These are phyloP conservation scores for Niebla homalea DNA, from an alignment of 495 filamentous ascomycete species.

Conservation along the genomic window DNA sequence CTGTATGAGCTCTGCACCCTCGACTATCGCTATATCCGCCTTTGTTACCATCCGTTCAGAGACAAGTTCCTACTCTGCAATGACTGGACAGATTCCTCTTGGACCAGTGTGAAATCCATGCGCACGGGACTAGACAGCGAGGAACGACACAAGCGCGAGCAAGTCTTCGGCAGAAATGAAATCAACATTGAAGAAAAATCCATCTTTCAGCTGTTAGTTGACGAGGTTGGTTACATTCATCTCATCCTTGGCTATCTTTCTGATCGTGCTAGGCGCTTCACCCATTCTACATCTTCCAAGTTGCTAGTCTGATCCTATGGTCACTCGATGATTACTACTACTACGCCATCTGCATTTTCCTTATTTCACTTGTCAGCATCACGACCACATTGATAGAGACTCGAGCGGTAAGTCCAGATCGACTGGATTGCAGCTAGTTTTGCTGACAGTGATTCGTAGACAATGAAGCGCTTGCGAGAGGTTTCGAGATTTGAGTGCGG, in stretches of 20 bases:
- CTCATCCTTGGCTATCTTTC: neutral
- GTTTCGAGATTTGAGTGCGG: constrained; percentile 93
- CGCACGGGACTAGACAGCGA: constrained; percentile 80
- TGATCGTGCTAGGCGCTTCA: constrained; percentile 57
- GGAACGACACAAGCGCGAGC: constrained; percentile 69
- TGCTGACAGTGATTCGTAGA: constrained; percentile 33
- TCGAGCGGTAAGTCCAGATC: constrained; percentile 44
- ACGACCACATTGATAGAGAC: constrained; percentile 82
- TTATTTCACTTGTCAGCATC: constrained; percentile 90
- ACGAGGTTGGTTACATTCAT: constrained; percentile 52
- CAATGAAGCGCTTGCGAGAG: constrained; percentile 80
- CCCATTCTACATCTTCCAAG: constrained; percentile 96
- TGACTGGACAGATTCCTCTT: constrained; percentile 85
- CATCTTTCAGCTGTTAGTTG: constrained; percentile 65
- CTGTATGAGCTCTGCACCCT: constrained; percentile 56
- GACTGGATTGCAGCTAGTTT: neutral
- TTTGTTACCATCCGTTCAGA: constrained; percentile 76
- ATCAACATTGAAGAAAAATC: constrained; percentile 89
- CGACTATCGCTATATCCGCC: constrained; percentile 86
- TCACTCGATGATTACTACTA: constrained; percentile 94
- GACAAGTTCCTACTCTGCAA: constrained; percentile 78
- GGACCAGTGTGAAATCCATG: constrained; percentile 65
- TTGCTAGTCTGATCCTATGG: constrained; percentile 90
- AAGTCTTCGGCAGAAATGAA: constrained; percentile 75
- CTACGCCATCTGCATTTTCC: constrained; percentile 89